Evolutionary conservation across 1,139 yeast species (phyloP).

Genomic region (Arxiozyma bovina): DNA sequence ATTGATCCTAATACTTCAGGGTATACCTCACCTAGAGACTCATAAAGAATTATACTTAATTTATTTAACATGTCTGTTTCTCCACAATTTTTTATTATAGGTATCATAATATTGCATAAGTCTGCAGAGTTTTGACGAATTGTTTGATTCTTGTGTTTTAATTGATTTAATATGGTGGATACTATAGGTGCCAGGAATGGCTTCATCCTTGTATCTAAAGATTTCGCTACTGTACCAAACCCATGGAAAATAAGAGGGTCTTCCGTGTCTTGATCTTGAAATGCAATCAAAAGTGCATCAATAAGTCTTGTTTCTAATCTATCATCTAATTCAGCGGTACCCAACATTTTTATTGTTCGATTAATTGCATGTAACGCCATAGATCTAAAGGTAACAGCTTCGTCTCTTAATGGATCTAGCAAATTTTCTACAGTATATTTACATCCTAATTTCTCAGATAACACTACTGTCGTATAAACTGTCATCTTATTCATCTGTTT

Average conservation of each 20-base stretch:
- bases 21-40: constrained; percentile 87
- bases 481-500: constrained; percentile 49
- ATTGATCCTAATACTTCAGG: constrained; percentile 91
- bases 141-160: constrained; percentile 64
- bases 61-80: constrained; percentile 57
- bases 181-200: constrained; percentile 72
- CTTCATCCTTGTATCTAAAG: constrained; percentile 59
- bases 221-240: constrained; percentile 56
- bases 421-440: constrained; percentile 51
- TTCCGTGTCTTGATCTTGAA: constrained; percentile 63
- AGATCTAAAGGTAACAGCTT: constrained; percentile 66
- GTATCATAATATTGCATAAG: constrained; percentile 56
- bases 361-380: constrained; percentile 72
- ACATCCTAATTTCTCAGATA: constrained; percentile 64
- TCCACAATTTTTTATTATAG: constrained; percentile 58
- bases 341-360: constrained; percentile 36
- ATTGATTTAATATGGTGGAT: constrained; percentile 62
- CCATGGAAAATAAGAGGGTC: constrained; percentile 52
- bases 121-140: constrained; percentile 85
- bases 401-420: constrained; percentile 61
- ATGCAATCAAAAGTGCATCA: constrained; percentile 78
- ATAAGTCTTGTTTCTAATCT: constrained; percentile 59
- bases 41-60: constrained; percentile 71
- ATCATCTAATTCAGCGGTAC: constrained; percentile 46
- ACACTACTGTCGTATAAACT: constrained; percentile 59